Base-by-base conservation (phyloP, 176 grass and related monocot species). In the Raddia guianensis region DNA sequence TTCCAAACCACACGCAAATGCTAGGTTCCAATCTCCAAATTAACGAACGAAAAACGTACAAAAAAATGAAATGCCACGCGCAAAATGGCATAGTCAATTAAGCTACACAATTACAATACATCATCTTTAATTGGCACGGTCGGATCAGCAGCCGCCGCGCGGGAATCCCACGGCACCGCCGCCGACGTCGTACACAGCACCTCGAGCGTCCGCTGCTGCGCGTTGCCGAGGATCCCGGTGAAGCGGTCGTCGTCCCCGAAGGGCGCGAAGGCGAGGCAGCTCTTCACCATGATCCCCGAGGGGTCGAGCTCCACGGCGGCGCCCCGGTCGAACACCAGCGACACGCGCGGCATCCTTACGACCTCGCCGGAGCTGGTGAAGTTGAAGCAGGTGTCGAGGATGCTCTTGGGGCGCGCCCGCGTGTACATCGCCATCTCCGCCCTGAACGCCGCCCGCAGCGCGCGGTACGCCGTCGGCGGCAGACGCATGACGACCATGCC, bases 311-410 rank as follows among this genome's bases (percentile, higher is more conserved):
- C 47, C 9, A 93, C 49, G 16, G 68, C 68, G 34, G 85, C 67
- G 21, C 73, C 78, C 4, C 72, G 20, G 9, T 62, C 73, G 68
- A 93, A 93, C 33, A 90, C 81, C 15, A 93, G 82, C 14, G 72
- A 49, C 18, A 90, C 66, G 6, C 16, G 58, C 37, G 91, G 91
- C 61, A 93, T 37, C 20, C 6, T 43, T 66, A 85, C 81, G 5
- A 1, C 27, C 27, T 0, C 70, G 18, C 9, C 16, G 46, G 75
- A 11, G 19, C 71, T 68, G 5, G 57, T 85, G 13, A 90, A 76
- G 80, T 93, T 15, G 68, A 63, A 93, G 74, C 91, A 93, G 0
- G 91, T 93, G 78, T 93, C 91, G n/a, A 93, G 58, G 73, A 82
- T 78, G 12, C 64, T 18, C 9, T 78, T 8, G 3, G 54, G 40